Conservation (phyloP, 768 basidiomycete genomes). For the Auricularia cornea region DNA sequence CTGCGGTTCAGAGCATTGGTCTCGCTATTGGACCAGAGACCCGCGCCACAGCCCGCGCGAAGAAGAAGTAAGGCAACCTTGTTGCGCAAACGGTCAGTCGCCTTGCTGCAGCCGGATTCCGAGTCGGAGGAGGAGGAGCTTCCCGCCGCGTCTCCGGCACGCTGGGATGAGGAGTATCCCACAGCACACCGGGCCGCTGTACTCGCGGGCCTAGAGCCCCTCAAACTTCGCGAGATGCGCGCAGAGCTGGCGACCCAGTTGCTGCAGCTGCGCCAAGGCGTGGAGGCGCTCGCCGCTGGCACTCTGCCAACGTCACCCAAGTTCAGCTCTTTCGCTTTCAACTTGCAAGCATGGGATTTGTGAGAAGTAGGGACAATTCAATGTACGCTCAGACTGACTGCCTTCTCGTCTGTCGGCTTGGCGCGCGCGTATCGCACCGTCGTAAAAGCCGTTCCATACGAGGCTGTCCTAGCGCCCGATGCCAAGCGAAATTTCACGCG, state of each 20-base stretch:
- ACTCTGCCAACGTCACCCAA: neutral
- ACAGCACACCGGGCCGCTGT: neutral
- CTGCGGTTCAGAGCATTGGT: constrained; percentile 45
- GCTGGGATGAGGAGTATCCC: neutral
- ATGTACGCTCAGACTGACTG: no score
- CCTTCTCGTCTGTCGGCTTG: no score
- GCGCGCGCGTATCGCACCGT: no score
- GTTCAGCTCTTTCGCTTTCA: neutral
- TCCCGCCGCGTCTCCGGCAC: neutral
- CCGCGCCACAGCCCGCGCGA: neutral
- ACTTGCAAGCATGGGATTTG: neutral
- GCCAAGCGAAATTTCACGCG: neutral
- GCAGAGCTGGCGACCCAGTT: neutral
- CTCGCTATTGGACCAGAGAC: neutral
- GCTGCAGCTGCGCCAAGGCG: neutral
- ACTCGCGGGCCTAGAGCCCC: neutral
- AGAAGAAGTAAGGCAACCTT: neutral
- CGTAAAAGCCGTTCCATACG: no score
- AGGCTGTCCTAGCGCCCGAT: neutral
- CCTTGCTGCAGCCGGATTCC: neutral
- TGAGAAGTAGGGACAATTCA: neutral
- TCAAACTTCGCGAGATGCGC: neutral
- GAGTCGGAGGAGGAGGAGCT: neutral
- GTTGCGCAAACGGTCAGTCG: neutral
- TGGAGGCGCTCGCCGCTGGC: neutral